phyloP scores from a whole-genome alignment of 768 basidiomycete genomes.

The Amanita thiersii region DNA sequence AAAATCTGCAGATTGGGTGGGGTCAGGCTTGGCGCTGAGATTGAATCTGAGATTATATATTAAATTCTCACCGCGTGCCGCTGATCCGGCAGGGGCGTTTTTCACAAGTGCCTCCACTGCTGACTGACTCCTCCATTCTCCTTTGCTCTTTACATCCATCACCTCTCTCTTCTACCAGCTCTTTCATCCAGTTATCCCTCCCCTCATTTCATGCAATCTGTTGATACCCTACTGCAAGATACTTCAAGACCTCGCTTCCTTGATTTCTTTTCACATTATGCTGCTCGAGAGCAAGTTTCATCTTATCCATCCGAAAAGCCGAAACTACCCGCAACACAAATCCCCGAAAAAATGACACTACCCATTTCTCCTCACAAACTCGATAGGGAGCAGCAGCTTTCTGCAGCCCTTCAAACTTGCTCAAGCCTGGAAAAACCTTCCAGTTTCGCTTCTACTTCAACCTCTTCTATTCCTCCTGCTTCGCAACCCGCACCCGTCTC shows the following conservation, averaged over 20 bases:
- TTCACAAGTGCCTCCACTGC: not conserved
- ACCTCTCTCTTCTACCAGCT: constrained; percentile 14
- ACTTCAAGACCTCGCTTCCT: constrained; percentile 9
- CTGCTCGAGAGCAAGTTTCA: not conserved
- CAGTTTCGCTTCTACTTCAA: constrained; percentile 28
- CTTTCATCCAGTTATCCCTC: constrained; percentile 9
- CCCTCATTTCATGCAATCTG: constrained; percentile 18
- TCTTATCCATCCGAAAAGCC: constrained; percentile 5
- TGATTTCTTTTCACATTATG: constrained; percentile 8
- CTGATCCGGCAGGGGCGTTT: constrained; percentile 3
- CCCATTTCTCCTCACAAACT: constrained; percentile 11
- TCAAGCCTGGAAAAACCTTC: constrained; percentile 6
- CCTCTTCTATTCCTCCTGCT: constrained; percentile 8
- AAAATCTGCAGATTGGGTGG: no score
- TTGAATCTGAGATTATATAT: no score
- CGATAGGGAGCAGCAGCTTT: constrained; percentile 17
- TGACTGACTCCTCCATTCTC: not conserved
- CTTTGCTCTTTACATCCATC: not conserved
- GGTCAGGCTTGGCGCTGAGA: no score
- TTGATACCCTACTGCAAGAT: constrained; percentile 10
- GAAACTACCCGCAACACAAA: constrained; percentile 6
- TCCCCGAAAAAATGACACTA: constrained; percentile 7
- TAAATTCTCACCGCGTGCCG: not conserved
- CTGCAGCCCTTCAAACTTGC: constrained; percentile 12
- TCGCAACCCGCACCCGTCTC: constrained; percentile 13